Evolutionary conservation across 306 rosid species (phyloP).

Genomic region (Sesbania bispinosa): DNA sequence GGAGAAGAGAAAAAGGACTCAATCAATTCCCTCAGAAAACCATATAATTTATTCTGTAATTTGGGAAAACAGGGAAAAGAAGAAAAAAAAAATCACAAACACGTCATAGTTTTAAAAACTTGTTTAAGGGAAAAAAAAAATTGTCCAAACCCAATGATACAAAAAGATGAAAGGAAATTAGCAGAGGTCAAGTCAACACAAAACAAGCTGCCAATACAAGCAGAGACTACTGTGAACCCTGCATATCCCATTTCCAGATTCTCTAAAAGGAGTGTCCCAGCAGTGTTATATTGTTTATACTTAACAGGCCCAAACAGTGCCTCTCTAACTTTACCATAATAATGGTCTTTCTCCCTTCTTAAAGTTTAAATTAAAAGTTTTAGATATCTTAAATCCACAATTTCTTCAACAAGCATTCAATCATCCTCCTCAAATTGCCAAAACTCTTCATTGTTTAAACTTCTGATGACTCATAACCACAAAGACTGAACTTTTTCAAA

Average conservation of each 20-base stretch:
- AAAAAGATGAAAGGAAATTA: not conserved
- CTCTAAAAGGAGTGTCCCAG: not conserved
- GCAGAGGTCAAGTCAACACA: not conserved
- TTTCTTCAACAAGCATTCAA: not conserved
- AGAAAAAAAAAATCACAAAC: not conserved
- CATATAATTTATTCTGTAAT: not conserved
- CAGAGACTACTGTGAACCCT: not conserved
- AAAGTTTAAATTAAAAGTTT: not conserved
- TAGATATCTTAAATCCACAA: not conserved
- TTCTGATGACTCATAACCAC: not conserved
- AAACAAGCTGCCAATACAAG: slow-evolving; percentile 1
- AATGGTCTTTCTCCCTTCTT: not conserved
- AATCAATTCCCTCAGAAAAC: not conserved
- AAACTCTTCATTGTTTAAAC: not conserved
- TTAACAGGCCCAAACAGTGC: not conserved
- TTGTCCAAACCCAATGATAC: not conserved
- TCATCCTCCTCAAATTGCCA: not conserved
- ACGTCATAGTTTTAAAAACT: not conserved
- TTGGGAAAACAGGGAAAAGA: not conserved
- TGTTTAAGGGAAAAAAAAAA: not conserved
- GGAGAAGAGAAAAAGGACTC: not conserved
- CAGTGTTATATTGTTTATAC: not conserved
- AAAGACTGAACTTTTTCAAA: not conserved
- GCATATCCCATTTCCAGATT: not conserved
- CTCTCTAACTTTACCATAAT: not conserved